Base-by-base conservation (phyloP, 495 filamentous ascomycete genomes). In the Trypethelium eluteriae region DNA sequence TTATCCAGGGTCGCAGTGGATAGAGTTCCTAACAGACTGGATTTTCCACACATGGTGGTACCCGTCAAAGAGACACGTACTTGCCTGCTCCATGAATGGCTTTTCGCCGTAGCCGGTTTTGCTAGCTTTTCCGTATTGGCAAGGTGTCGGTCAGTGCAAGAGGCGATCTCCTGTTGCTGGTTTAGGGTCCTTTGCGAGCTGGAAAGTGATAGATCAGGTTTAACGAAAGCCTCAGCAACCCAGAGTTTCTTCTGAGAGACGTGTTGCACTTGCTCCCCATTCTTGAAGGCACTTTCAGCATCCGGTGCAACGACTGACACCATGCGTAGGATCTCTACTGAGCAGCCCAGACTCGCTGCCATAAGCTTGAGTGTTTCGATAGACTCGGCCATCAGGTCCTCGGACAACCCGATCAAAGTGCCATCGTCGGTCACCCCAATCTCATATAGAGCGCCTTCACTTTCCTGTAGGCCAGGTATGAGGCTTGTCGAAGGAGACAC, bases 391-490 rank as follows among this genome's bases (percentile, higher is more conserved):
- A 98, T 79, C 76, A 98, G 94, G 73, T 96, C 92, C 69, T 88
- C 83, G 0, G 89, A 88, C n/a, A 98, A 78, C 1, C 94, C 94
- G 50, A 96, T 87, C 67, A 98, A 88, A 0, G 88, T 90, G 14
- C 94, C 94, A 78, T 97, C 93, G 74, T 98, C 94, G 4, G 92
- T 87, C 32, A 98, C 92, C 0, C 94, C 94, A 73, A 98, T 95
- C 77, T 98, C 95, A 67, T 98, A 98, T 63, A 98, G 74, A 0
- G 95, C 95, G 18, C 94, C 94, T 66, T 89, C 87, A 46, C 91
- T 96, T 68, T 95, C 92, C 74, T 98, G 93, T 2, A 98, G 81
- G 1, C 94, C 91, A 3, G 92, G 88, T 11, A 91, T 78, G 49
- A 91, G 77, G 63, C 84, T 86, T 56, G 79, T 83, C 3, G 86